Base-by-base conservation (phyloP, 306 rosid species). In the Acacia melanoxylon region DNA sequence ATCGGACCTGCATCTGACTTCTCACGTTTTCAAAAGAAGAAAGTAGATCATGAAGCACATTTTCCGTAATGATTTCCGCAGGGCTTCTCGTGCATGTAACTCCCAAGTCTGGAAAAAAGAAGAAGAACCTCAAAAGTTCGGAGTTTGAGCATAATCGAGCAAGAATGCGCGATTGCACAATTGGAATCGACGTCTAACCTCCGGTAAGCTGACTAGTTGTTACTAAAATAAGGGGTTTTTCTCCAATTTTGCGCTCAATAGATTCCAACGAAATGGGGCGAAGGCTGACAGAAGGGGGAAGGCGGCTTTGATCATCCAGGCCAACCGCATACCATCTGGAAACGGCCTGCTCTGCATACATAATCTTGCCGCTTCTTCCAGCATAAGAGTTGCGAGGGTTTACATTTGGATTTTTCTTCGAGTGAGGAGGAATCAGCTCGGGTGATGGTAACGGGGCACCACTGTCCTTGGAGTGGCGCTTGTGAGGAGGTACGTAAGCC, bases 401-500 rank as follows among this genome's bases (percentile, higher is more conserved):
- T 2, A 37, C 11, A 31, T 37, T 65, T 3, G 61, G 59, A 25
- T 81, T 79, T 12, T 52, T 83, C 5, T 72, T 67, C 69, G 80
- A 89, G 1, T 1, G 73, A 56, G 87, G 85, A 67, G 88, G 82
- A 40, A 79, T 89, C 73, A 52, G 52, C 79, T 81, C 84, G 2
- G 92, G 89, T 35, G 83, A 81, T 1, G 72, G 91, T 61, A 70
- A 46, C 1, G 76, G 73, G 29, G 77, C 41, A 5, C 46, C 67
- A 6, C 65, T 17, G 81, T 74, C 85, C 58, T 84, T 78, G 25
- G 87, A 68, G 31, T 46, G 87, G 24, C 87, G 91, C 80, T 86
- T 91, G 80, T 91, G 92, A 0, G 91, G 94, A 12, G 94, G 91
- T 8, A 89, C 46, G 80, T 91, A 91, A 20, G 92, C 87, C 94